phyloP scores from a whole-genome alignment of 1,284 basidiomycete species.

The Boletellus dicymbophilus region DNA sequence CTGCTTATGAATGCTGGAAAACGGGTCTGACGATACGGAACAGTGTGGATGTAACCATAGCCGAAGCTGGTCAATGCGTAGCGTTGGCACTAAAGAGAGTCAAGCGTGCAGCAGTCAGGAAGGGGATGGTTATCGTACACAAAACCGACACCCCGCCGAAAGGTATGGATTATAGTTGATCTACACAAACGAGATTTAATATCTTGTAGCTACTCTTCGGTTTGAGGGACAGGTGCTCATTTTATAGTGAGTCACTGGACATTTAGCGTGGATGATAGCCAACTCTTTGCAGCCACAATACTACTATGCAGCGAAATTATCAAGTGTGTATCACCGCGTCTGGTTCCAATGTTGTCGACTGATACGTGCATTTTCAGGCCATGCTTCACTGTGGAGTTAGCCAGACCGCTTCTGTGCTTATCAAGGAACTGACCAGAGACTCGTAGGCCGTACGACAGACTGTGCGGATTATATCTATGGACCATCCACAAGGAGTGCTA shows the following conservation, averaged over 20 bases:
- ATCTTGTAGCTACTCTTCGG: constrained; percentile 60
- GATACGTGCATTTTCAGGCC: constrained; percentile 47
- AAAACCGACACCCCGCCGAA: constrained; percentile 79
- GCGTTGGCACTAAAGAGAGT: constrained; percentile 93
- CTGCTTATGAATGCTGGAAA: not conserved
- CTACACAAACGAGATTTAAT: constrained; percentile 1
- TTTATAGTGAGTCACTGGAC: constrained; percentile 58
- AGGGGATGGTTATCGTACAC: constrained; percentile 92
- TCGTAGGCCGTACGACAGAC: constrained; percentile 83
- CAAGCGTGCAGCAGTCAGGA: constrained; percentile 80
- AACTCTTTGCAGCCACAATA: constrained; percentile 71
- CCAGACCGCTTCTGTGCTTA: constrained; percentile 5
- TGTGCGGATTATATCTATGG: constrained; percentile 86
- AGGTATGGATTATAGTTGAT: constrained; percentile 40
- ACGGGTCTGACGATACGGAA: constrained; percentile 3
- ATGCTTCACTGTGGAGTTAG: constrained; percentile 85
- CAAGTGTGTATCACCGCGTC: constrained; percentile 51
- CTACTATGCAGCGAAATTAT: constrained; percentile 88
- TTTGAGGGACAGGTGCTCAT: constrained; percentile 89
- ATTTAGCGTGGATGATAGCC: constrained; percentile 1
- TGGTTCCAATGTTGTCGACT: not conserved
- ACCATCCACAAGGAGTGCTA: constrained; percentile 83
- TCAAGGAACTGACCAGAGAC: constrained; percentile 2
- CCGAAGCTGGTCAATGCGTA: constrained; percentile 95
- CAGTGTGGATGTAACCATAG: constrained; percentile 80